These are phyloP conservation scores for Lentinula lateritia DNA, from an alignment of 768 basidiomycete genomes.

Conservation along the genomic window DNA sequence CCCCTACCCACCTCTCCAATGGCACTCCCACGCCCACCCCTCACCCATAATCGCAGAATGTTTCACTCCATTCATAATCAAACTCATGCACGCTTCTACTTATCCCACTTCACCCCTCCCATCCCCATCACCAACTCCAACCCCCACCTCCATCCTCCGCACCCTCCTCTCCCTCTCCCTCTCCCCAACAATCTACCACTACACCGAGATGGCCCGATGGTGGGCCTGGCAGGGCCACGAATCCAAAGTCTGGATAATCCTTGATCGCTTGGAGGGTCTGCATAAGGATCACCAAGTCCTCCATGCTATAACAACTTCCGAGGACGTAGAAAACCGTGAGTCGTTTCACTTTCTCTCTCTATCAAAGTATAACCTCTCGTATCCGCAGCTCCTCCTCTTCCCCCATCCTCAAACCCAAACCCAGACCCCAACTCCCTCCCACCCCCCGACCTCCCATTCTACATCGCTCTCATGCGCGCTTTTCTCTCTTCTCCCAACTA, in stretches of 20 bases:
- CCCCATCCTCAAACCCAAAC: too few species aligned
- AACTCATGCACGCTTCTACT: not conserved
- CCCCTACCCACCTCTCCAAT: not conserved
- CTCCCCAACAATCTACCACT: slow-evolving; percentile 3
- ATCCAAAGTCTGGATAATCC: not conserved
- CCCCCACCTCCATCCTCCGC: not conserved
- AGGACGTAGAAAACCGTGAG: not conserved
- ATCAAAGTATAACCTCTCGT: not conserved
- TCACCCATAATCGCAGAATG: not conserved
- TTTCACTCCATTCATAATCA: slow-evolving; percentile 1
- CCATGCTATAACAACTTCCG: not conserved
- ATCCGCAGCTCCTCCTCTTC: not conserved
- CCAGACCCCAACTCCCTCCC: not conserved
- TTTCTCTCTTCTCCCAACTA: slow-evolving; percentile 1
- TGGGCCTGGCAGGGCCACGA: slow-evolving; percentile 2
- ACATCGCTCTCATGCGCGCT: slow-evolving; percentile 6
- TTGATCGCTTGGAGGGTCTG: not conserved
- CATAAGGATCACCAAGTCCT: not conserved
- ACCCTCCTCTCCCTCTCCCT: not conserved
- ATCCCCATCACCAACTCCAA: not conserved
- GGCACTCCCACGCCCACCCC: not conserved
- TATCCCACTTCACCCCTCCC: too few species aligned
- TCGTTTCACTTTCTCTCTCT: not conserved
- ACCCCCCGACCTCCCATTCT: not conserved
- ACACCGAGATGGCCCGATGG: slow-evolving; percentile 1